A percentile compares a stretch with the other conserved stretches of the same genome.
Conservation (phyloP, 1,284 basidiomycete species). For the Trichosporon inkin region DNA sequence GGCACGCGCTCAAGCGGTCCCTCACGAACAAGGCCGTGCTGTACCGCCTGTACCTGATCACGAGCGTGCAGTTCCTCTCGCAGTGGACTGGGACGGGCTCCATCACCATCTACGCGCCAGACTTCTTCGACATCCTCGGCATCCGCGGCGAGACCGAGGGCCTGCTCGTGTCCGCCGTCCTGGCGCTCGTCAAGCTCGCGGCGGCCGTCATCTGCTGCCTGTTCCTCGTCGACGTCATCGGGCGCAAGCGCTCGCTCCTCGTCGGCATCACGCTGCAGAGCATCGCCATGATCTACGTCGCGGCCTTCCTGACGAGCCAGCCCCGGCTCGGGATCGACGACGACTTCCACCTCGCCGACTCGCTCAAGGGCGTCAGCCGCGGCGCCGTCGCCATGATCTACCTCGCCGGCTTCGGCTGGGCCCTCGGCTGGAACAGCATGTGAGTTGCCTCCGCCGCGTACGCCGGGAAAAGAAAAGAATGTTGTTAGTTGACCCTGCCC, state of each 20-base stretch:
- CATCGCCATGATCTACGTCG: constrained; percentile 5
- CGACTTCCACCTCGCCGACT: background rate
- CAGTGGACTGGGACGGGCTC: constrained; percentile 21
- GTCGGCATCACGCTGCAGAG: constrained; percentile 11
- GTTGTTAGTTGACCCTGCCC: too few relatives aligned
- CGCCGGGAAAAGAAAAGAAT: too few relatives aligned
- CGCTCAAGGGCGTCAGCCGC: background rate
- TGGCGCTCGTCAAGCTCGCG: constrained; percentile 35
- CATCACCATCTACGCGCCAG: constrained; percentile 22
- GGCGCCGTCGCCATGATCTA: constrained; percentile 8
- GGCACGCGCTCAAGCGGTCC: constrained; percentile 4
- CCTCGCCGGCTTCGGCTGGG: constrained; percentile 7
- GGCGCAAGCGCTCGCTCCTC: constrained; percentile 37
- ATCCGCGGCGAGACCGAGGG: constrained; percentile 24
- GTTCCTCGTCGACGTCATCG: constrained; percentile 40
- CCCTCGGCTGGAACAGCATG: constrained; percentile 8
- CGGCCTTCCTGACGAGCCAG: background rate
- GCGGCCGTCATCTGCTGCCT: constrained; percentile 34
- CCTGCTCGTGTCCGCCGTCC: constrained; percentile 38
- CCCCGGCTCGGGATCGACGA: constrained; percentile 2
- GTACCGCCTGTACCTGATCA: constrained; percentile 10
- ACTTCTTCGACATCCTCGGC: constrained; percentile 34
- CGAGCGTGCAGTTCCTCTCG: constrained; percentile 20
- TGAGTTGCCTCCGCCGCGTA: background rate
- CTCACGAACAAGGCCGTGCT: constrained; percentile 18